Evolutionary conservation across 306 rosid genomes (phyloP).

Genomic region (Medicago lupulina): DNA sequence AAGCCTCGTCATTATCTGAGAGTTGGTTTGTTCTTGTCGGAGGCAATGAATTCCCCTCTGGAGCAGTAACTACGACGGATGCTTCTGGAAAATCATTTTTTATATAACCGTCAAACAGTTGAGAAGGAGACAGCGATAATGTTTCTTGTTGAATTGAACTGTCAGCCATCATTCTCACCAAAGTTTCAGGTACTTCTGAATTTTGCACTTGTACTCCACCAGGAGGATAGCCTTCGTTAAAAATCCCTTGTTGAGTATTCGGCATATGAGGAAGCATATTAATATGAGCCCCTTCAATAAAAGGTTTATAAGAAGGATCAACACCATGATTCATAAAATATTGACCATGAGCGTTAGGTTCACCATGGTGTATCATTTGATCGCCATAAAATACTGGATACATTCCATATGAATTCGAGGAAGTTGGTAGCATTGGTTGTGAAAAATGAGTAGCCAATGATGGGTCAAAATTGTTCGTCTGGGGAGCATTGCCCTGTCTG

Average conservation of each 20-base stretch:
- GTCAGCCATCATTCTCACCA: slow-evolving; percentile 50
- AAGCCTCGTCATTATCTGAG: slow-evolving; percentile 56
- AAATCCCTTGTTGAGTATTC: slow-evolving; percentile 48
- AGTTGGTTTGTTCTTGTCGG: slow-evolving; percentile 48
- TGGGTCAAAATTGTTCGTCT: slow-evolving; percentile 44
- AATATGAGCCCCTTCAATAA: slow-evolving; percentile 46
- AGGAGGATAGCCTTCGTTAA: slow-evolving; percentile 43
- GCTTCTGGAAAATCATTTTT: slow-evolving; percentile 46
- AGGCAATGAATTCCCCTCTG: slow-evolving; percentile 52
- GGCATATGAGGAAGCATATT: slow-evolving; percentile 45
- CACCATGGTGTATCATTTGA: slow-evolving; percentile 51
- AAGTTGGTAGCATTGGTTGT: slow-evolving; percentile 53
- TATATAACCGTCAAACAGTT: slow-evolving; percentile 34
- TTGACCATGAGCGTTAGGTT: slow-evolving; percentile 47
- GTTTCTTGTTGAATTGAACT: slow-evolving; percentile 49
- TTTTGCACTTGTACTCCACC: slow-evolving; percentile 49
- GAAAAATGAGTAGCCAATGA: slow-evolving; percentile 53
- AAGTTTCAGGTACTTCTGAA: slow-evolving; percentile 51
- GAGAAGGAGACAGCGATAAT: slow-evolving; percentile 48
- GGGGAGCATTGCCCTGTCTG: slow-evolving; percentile 45
- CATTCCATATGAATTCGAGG: slow-evolving; percentile 51
- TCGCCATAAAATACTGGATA: slow-evolving; percentile 49
- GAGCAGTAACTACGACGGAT: slow-evolving; percentile 42
- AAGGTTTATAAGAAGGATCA: slow-evolving; percentile 47
- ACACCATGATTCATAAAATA: slow-evolving; percentile 49